Evolutionary conservation across 225 moss, liverwort and hornwort genomes (phyloP), one percentile per base, ranked within the genome.

Genomic region (Anthoceros angustus): DNA sequence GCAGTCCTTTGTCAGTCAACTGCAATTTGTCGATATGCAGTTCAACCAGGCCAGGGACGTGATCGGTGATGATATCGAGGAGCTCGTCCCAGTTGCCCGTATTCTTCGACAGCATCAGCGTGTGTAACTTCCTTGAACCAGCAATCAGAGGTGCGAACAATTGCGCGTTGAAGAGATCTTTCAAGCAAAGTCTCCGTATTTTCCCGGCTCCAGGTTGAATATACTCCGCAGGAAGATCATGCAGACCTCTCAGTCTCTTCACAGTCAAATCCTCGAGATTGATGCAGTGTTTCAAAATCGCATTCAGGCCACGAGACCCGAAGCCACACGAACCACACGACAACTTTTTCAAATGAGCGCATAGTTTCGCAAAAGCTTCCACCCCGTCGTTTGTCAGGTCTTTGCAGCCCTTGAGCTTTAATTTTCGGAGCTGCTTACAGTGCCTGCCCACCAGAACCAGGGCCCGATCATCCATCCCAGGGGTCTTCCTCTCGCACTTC

Each of bases 361-460:
- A 86, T 5, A 83, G 75, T 76, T 78, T 85, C 0, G 90, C 90
- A 64, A 95, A 95, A 67, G 79, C 74, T 43, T 88, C 90, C 43
- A 95, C 79, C 3, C 94, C 94, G 12, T 77, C 74, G 66, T 95
- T 88, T 7, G 94, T 90, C 8, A 95, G 69, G 42, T 86, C 86
- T 61, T 90, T 95, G 49, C 94, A 95, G 0, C 86, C 94, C 76
- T 95, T 95, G 77, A 95, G 73, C 72, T 95, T 95, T 16, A 95
- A 63, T 73, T 95, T 95, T 71, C 80, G 86, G 74, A 95, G 76
- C 79, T 95, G 90, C 74, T 77, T 84, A 73, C 90, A 95, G 70
- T 84, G 74, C 66, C 70, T 77, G 7, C 88, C 94, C 16, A 95
- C 81, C 43, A 86, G 32, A 63, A 72, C 71, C 8, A 95, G 78